Conservation (phyloP, 2,329 filamentous ascomycete genomes). For the Lasiodiplodia sp. region DNA sequence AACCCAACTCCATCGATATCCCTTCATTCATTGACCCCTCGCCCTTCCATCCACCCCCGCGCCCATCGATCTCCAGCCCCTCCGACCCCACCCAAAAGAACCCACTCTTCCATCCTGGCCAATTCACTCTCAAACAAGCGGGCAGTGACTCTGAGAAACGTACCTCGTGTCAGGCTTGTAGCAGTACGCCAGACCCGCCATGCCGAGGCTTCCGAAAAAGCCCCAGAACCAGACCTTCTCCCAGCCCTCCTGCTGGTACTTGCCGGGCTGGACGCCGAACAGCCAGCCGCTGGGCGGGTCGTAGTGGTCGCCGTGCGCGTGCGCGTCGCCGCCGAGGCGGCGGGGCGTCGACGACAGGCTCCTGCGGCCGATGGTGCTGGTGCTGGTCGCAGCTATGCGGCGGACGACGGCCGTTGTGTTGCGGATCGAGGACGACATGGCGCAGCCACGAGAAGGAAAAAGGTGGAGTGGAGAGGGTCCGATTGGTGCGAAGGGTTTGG, state of each 20-base stretch:
- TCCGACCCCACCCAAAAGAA: constrained; percentile 18
- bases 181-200: constrained; percentile 81
- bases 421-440: constrained; percentile 24
- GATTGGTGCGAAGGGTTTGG: no score
- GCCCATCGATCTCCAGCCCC: constrained; percentile 1
- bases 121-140: neutral
- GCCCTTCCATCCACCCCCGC: neutral
- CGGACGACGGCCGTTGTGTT: constrained; percentile 7
- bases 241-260: constrained; percentile 96
- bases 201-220: constrained; percentile 77
- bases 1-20: neutral
- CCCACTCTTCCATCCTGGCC: neutral
- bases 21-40: neutral
- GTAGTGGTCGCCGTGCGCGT: constrained; percentile 69
- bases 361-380: constrained; percentile 3
- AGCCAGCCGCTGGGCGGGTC: constrained; percentile 92
- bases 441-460: neutral
- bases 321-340: constrained; percentile 41
- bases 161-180: constrained; percentile 99
- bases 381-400: neutral
- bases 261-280: constrained; percentile 91
- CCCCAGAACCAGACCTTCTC: constrained; percentile 86
- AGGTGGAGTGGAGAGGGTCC: constrained; percentile 5
- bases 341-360: constrained; percentile 9
- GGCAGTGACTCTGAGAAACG: constrained; percentile 54